Conservation (phyloP, 768 basidiomycete genomes). For the Agrocybe pediades region DNA sequence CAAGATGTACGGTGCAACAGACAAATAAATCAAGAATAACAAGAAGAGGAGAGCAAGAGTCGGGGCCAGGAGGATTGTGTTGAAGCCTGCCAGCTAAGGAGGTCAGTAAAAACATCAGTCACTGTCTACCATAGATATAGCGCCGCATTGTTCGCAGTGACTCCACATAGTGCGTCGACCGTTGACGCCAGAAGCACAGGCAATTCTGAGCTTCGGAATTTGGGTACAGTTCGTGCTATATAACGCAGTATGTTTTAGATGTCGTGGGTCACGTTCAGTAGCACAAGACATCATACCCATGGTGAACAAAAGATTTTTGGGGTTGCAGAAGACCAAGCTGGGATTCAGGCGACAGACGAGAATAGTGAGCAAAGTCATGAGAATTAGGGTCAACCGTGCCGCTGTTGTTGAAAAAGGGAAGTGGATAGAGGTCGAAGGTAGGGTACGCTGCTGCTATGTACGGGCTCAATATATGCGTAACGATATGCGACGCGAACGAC, state of each 20-base stretch:
- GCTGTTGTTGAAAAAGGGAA: conserved; percentile 49
- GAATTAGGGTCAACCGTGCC: conserved; percentile 51
- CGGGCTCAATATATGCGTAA: not conserved
- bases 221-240: conserved; percentile 69
- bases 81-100: conserved; percentile 15
- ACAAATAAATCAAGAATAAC: conserved; percentile 23
- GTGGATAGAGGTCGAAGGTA: conserved; percentile 61
- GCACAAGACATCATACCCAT: conserved; percentile 56
- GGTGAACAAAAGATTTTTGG: conserved; percentile 58
- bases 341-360: conserved; percentile 41
- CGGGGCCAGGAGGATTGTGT: conserved; percentile 2
- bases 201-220: conserved; percentile 81
- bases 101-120: conserved; percentile 43
- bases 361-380: conserved; percentile 43
- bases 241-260: conserved; percentile 7
- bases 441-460: conserved; percentile 51
- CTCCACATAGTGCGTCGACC: conserved; percentile 86
- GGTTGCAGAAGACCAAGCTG: conserved; percentile 74
- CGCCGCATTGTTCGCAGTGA: conserved; percentile 86
- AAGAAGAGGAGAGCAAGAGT: conserved; percentile 16
- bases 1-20: conserved; percentile 15
- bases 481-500: conserved; percentile 21
- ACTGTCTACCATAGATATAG: conserved; percentile 85
- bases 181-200: conserved; percentile 68
- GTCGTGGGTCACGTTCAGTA: not conserved